Evolutionary conservation across 1,139 yeast genomes (phyloP), one percentile per base, ranked within the genome.

Genomic region (Nematodospora anomalae): DNA sequence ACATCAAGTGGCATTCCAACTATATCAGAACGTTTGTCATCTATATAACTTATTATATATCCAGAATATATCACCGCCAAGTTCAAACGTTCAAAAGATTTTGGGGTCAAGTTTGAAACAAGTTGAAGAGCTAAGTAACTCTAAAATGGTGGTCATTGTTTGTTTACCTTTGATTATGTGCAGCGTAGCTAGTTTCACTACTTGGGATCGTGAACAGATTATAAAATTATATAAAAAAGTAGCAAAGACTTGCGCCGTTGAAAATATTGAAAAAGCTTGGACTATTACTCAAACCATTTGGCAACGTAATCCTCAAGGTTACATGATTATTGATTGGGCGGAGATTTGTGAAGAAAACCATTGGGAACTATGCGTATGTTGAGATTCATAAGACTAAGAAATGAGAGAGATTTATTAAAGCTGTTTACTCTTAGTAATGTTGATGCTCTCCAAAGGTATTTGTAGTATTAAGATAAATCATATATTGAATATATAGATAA

Each of bases 341-440:
- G 53, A 46, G 28, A 46, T 55, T 8, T 53, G 58, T 33, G 46
- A 44, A 15, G 54, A 53, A 13, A 46, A 45, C n/a, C 55, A 51
- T 5, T 55, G 60, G 60, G 43, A 47, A 3, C 30, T 45, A 7
- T 40, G 38, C 13, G 30, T 43, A 1, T 44, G 45, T 23, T 44
- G 28, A 26, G 12, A 5, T n/a, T n/a, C 7, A 32, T 12, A 14
- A 24, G 11, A 28, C 13, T n/a, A 18, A 6, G 21, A 18, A 18
- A 18, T 18, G 21, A 18, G 21, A 6, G 8, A 6, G 21, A 18
- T 18, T 18, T 8, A 18, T 18, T n/a, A n/a, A n/a, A n/a, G n/a
- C n/a, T n/a, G n/a, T n/a, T n/a, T n/a, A n/a, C n/a, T n/a, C n/a
- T n/a, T n/a, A n/a, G n/a, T n/a, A n/a, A n/a, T n/a, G n/a, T n/a